Evolutionary conservation across 2,329 filamentous ascomycete genomes (phyloP).

Genomic region (Aspergillus arachidicola): DNA sequence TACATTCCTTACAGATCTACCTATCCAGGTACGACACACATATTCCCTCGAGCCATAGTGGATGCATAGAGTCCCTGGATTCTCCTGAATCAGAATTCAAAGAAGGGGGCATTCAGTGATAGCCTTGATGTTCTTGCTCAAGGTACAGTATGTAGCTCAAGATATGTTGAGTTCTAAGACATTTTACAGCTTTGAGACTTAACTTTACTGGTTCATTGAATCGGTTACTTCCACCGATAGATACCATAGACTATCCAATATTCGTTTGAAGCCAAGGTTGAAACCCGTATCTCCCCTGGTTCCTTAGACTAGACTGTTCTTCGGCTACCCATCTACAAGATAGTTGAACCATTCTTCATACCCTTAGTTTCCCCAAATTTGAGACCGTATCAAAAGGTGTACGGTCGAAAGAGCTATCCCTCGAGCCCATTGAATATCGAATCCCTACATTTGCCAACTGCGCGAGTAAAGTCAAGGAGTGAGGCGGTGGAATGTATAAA

Average conservation of each 20-base stretch:
- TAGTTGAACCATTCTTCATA: too few relatives aligned
- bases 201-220: not conserved
- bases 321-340: not conserved
- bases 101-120: not conserved
- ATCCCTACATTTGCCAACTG: not conserved
- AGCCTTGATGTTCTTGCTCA: too few relatives aligned
- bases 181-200: not conserved
- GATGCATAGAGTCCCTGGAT: not conserved
- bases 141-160: too few relatives aligned
- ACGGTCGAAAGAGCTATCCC: not conserved
- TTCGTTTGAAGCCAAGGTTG: not conserved
- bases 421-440: not conserved
- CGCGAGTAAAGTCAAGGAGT: not conserved
- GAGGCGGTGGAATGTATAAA: not conserved
- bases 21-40: too few relatives aligned
- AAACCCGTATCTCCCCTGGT: not conserved
- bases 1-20: not conserved
- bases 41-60: not conserved
- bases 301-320: not conserved
- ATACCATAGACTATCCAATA: too few relatives aligned
- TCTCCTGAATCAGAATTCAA: not conserved
- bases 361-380: not conserved
- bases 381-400: not conserved
- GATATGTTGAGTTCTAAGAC: too few relatives aligned
- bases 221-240: too few relatives aligned